Evolutionary conservation across 2,329 filamentous ascomycete species (phyloP).

Genomic region (Exophiala aquamarina): DNA sequence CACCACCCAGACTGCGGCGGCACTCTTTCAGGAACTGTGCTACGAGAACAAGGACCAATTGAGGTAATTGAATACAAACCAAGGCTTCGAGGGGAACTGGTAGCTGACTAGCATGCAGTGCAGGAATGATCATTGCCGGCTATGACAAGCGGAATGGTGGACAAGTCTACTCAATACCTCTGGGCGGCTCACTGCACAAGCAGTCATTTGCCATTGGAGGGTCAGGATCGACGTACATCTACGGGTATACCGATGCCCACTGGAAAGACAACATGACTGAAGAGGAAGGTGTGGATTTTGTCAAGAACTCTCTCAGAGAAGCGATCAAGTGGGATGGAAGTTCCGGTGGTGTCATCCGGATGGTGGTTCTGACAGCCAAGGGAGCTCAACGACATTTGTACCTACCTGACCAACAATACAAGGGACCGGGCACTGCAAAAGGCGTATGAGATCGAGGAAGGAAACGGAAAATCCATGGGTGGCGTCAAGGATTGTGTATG

Average conservation of each 20-base stretch:
- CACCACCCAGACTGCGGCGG: constrained; percentile 90
- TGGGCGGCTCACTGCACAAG: constrained; percentile 96
- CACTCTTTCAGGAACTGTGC: constrained; percentile 96
- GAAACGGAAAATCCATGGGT: constrained; percentile 3
- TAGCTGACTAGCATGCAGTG: constrained; percentile 54
- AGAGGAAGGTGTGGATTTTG: constrained; percentile 84
- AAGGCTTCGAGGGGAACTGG: not conserved
- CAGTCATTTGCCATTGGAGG: constrained; percentile 93
- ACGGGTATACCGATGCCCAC: constrained; percentile 95
- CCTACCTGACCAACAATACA: constrained; percentile 87
- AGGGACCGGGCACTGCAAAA: constrained; percentile 67
- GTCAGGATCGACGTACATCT: constrained; percentile 98
- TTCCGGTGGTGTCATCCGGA: constrained; percentile 94
- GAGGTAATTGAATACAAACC: constrained; percentile 62
- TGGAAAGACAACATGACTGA: constrained; percentile 96
- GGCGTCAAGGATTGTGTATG: constrained; percentile 30
- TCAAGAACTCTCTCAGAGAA: constrained; percentile 86
- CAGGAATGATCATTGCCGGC: constrained; percentile 97
- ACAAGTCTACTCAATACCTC: constrained; percentile 94
- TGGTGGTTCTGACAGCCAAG: constrained; percentile 90
- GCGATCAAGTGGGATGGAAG: constrained; percentile 99
- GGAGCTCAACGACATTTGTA: constrained; percentile 94
- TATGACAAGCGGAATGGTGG: constrained; percentile 94
- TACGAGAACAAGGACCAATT: constrained; percentile 95
- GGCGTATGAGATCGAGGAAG: constrained; percentile 28